Conservation (phyloP, 306 rosid species). For the Citrullus colocynthis region DNA sequence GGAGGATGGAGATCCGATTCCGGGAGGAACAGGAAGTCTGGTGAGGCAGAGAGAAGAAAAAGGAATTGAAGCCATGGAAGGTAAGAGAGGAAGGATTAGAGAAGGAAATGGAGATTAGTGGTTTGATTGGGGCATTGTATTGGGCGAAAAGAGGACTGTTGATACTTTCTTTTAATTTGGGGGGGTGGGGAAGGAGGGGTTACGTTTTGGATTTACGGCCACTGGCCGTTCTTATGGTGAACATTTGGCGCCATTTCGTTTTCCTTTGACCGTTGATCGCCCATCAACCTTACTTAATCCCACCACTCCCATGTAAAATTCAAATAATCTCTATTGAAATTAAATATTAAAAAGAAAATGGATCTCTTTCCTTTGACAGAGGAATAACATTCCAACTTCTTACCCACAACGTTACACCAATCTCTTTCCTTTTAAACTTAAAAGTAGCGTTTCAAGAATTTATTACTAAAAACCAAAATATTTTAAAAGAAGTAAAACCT, state of each 20-base stretch:
- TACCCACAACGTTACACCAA: too few species aligned
- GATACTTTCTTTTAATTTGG: neutral
- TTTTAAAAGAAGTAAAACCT: too few species aligned
- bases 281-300: neutral
- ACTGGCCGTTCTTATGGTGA: constrained; percentile 36
- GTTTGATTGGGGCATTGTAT: neutral
- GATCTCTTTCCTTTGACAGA: too few species aligned
- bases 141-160: neutral
- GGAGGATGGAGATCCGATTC: constrained; percentile 18
- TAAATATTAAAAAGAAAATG: too few species aligned
- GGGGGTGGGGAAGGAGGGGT: too few species aligned
- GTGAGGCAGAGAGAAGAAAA: constrained; percentile 34
- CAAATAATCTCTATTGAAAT: too few species aligned
- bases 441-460: too few species aligned
- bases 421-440: too few species aligned
- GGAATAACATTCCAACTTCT: too few species aligned
- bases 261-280: constrained; percentile 37
- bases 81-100: neutral
- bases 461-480: too few species aligned
- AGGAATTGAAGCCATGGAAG: constrained; percentile 57
- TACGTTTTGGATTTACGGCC: constrained; percentile 24
- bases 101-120: constrained; percentile 9
- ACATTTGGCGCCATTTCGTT: constrained; percentile 53
- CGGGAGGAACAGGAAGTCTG: constrained; percentile 19
- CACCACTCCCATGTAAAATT: neutral